phyloP scores from a whole-genome alignment of 2,329 filamentous ascomycete genomes.

The Orbilia quercus region DNA sequence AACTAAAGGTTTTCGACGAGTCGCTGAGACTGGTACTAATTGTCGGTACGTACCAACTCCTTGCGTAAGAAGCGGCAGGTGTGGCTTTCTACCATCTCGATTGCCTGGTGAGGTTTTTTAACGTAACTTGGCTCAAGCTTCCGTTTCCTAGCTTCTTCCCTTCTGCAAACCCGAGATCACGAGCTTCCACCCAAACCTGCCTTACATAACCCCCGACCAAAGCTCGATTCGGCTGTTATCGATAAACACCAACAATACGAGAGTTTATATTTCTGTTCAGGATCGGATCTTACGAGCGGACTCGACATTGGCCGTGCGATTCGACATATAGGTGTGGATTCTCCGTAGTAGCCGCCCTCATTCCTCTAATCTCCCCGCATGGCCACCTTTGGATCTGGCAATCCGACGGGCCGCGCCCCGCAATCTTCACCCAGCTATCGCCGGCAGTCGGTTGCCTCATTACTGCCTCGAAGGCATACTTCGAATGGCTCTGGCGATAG shows the following conservation, averaged over 20 bases:
- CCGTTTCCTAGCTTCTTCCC: conserved; percentile 37
- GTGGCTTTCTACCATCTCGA: conserved; percentile 17
- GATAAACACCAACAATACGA: conserved; percentile 12
- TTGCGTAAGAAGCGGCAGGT: conserved; percentile 18
- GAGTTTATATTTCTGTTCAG: conserved; percentile 2
- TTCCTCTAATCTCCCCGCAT: conserved; percentile 48
- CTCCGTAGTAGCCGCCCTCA: conserved; percentile 12
- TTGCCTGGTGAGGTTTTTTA: conserved; percentile 41
- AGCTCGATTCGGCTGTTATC: conserved; percentile 15
- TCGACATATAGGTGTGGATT: conserved; percentile 10
- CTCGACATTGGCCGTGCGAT: conserved; percentile 16
- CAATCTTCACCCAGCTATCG: conserved; percentile 49
- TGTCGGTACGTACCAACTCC: conserved; percentile 14
- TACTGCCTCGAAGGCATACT: conserved; percentile 48
- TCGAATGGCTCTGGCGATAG: conserved; percentile 40
- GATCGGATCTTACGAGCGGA: conserved; percentile 14
- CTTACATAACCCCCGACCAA: conserved; percentile 16
- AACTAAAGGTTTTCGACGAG: conserved; percentile 32
- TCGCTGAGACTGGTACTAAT: too few species aligned
- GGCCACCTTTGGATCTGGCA: conserved; percentile 51
- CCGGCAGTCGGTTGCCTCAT: conserved; percentile 50
- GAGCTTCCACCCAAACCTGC: conserved; percentile 35
- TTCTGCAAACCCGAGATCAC: conserved; percentile 50
- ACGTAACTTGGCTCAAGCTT: conserved; percentile 33
- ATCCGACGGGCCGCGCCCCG: conserved; percentile 39